A percentile compares a stretch with the other conserved stretches of the same genome.
Conservation (phyloP, 306 rosid genomes). For the Argentina anserina region DNA sequence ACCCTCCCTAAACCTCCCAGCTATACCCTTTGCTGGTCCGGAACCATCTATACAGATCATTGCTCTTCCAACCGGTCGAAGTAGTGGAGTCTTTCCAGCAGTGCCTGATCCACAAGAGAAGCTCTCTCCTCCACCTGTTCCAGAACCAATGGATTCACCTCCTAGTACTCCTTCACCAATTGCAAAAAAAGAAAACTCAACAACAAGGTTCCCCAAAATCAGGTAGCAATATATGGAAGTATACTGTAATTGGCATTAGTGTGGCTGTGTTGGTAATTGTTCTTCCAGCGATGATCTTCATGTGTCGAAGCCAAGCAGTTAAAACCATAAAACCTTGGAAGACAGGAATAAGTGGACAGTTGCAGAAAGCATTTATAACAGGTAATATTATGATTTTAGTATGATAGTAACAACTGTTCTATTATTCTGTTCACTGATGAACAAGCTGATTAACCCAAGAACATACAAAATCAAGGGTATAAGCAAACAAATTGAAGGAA, state of each 20-base stretch:
- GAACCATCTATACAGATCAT: constrained; percentile 32
- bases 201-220: constrained; percentile 17
- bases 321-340: constrained; percentile 80
- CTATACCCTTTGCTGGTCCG: constrained; percentile 44
- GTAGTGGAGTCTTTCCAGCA: constrained; percentile 82
- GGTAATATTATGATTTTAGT: constrained; percentile 37
- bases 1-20: constrained; percentile 63
- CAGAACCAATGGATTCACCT: constrained; percentile 24
- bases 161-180: background rate
- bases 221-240: constrained; percentile 46
- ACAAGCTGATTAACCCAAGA: background rate
- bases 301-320: constrained; percentile 62
- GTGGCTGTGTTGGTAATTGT: constrained; percentile 40
- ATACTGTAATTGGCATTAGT: constrained; percentile 29
- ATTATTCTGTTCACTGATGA: background rate
- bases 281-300: constrained; percentile 40
- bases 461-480: background rate
- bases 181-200: constrained; percentile 15
- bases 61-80: constrained; percentile 41
- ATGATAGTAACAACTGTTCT: background rate
- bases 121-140: constrained; percentile 21
- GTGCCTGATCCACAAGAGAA: constrained; percentile 38
- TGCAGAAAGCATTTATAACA: constrained; percentile 89
- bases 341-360: constrained; percentile 90
- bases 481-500: background rate